Evolutionary conservation across 2,329 filamentous ascomycete species (phyloP), one percentile per base, ranked within the genome.

Genomic region (Diaporthe ilicicola): DNA sequence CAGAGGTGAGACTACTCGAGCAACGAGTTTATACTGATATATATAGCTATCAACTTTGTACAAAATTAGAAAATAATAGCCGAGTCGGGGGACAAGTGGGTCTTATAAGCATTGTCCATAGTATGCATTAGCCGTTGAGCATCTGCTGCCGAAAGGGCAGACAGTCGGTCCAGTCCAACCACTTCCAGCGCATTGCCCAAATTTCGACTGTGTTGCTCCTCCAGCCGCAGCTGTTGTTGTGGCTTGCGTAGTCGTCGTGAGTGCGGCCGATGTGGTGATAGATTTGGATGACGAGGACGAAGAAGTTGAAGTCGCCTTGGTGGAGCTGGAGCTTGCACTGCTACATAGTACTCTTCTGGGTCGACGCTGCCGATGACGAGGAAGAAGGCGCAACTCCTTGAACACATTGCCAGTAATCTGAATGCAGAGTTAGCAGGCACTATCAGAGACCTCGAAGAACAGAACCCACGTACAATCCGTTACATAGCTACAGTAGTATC

Each of bases 321-420:
- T 37, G 12, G 4, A 39, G 10, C 10, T 37, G n/a, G 10, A 24
- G 22, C 53, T 39, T 24, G 19, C 15, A 12, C 12, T 39, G 32
- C 56, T 48, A n/a, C n/a, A n/a, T n/a, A n/a, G n/a, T n/a, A 19
- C 24, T 46, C 24, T 13, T 32, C 17, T 61, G 5, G 27, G 27
- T 48, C 2, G 19, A 46, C 7, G 15, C 22, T 7, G 34, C 34
- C 3, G 44, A 50, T 10, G n/a, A 37, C 6, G 8, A 50, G 0
- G 44, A 50, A 50, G 44, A 19, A 1, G 59, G 29, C 2, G 44
- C 44, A 4, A 44, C 24, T 3, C 59, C 44, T 64, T 22, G 59
- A 19, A 50, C 44, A 4, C 59, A 64, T n/a, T 64, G 59, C 59
- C 44, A 64, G 29, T 64, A 50, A 27, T 64, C 59, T 64, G 13